phyloP scores from a whole-genome alignment of 78 protist species.

The Monosiga brevicollis region DNA sequence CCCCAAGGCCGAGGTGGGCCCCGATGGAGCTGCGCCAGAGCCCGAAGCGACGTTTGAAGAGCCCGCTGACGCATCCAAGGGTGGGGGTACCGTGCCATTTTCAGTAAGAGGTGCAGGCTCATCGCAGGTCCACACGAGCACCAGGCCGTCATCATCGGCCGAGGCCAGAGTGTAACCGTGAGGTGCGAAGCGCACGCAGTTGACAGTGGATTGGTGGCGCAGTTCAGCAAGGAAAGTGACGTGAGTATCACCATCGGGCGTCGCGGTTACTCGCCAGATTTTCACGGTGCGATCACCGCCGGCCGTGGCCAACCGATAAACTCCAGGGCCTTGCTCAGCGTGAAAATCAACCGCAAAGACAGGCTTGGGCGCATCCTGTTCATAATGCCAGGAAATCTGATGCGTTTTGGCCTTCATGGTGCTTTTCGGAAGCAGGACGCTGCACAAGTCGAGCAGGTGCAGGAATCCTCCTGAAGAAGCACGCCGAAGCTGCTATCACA shows the following conservation, averaged over 20 bases:
- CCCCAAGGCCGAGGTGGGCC: too few species aligned
- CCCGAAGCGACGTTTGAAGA: background rate
- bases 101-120: background rate
- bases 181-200: constrained; percentile 44
- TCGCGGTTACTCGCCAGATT: background rate
- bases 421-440: too few species aligned
- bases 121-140: constrained; percentile 22
- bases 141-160: constrained; percentile 22
- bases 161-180: constrained; percentile 25
- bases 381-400: too few species aligned
- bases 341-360: too few species aligned
- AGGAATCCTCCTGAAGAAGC: too few species aligned
- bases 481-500: too few species aligned
- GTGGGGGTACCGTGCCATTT: background rate
- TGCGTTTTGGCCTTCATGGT: too few species aligned
- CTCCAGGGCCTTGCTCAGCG: too few species aligned
- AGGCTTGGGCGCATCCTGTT: too few species aligned
- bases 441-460: too few species aligned
- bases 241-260: background rate
- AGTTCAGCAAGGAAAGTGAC: constrained; percentile 19
- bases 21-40: background rate
- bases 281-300: constrained; percentile 25
- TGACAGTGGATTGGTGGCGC: constrained; percentile 25
- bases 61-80: background rate
- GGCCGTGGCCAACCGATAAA: constrained; percentile 18